A percentile compares a stretch with the other conserved stretches of the same genome.
These are phyloP conservation scores for Chrysoporthe cubensis DNA, from an alignment of 2,329 filamentous ascomycete genomes.

Conservation along the genomic window DNA sequence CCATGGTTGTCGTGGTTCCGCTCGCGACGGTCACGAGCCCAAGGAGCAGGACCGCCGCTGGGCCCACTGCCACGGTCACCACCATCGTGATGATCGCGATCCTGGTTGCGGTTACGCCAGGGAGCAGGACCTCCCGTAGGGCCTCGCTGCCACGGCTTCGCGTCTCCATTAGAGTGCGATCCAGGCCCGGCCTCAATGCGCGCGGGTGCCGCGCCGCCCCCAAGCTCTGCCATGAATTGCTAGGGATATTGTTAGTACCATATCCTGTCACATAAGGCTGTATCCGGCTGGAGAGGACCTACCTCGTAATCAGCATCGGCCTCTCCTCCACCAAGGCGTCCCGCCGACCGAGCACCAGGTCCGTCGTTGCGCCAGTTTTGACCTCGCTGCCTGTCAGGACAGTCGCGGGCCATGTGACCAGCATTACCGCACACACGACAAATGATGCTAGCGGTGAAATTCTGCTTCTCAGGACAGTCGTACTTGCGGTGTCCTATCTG, in stretches of 20 bases:
- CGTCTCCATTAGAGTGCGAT: slow-evolving; percentile 57
- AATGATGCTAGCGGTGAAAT: slow-evolving; percentile 99
- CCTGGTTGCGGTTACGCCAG: slow-evolving; percentile 67
- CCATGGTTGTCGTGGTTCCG: slow-evolving; percentile 52
- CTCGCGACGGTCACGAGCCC: slow-evolving; percentile 61
- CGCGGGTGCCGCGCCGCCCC: slow-evolving; percentile 69
- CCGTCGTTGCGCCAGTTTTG: slow-evolving; percentile 88
- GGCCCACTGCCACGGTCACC: slow-evolving; percentile 43
- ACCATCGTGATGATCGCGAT: slow-evolving; percentile 49
- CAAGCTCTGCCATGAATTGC: slow-evolving; percentile 98
- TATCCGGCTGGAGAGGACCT: slow-evolving; percentile 41
- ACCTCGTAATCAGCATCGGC: slow-evolving; percentile 96
- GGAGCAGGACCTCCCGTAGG: slow-evolving; percentile 84
- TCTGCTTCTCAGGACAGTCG: slow-evolving; percentile 95
- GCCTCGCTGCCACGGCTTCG: slow-evolving; percentile 87
- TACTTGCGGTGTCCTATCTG: slow-evolving; percentile 99
- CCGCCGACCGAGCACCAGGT: slow-evolving; percentile 54
- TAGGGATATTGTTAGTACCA: slow-evolving; percentile 50
- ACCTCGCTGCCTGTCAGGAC: slow-evolving; percentile 90
- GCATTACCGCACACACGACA: slow-evolving; percentile 98
- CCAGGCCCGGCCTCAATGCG: slow-evolving; percentile 86
- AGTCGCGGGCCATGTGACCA: slow-evolving; percentile 97
- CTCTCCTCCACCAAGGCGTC: slow-evolving; percentile 72
- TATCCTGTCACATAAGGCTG: neutral
- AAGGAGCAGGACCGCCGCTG: slow-evolving; percentile 58